Evolutionary conservation across 1,139 yeast genomes (phyloP).

Genomic region (Candida neerlandica): DNA sequence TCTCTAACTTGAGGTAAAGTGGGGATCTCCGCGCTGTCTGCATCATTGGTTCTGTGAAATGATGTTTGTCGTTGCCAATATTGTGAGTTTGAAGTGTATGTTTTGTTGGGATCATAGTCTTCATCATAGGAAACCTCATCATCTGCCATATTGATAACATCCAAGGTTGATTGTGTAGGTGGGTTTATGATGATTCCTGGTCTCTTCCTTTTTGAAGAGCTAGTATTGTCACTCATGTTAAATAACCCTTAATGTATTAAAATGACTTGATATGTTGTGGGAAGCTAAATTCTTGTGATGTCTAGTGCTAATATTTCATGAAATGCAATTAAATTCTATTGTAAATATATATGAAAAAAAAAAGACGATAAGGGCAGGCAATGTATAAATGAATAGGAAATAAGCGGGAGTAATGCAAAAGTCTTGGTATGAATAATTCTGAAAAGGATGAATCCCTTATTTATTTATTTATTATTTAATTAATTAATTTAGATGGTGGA

Average conservation of each 20-base stretch:
- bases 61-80: constrained; percentile 11
- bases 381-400: too few species aligned
- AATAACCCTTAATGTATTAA: neutral
- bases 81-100: constrained; percentile 11
- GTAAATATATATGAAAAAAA: neutral
- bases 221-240: constrained; percentile 2
- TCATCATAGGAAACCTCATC: constrained; percentile 12
- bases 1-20: constrained; percentile 8
- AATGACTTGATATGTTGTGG: neutral
- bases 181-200: constrained; percentile 9
- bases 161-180: constrained; percentile 8
- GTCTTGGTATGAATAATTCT: too few species aligned
- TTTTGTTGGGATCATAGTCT: constrained; percentile 16
- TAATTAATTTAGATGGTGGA: too few species aligned
- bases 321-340: too few species aligned
- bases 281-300: neutral
- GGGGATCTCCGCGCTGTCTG: constrained; percentile 6
- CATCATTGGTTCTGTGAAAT: neutral
- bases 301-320: neutral
- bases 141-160: neutral
- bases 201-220: neutral
- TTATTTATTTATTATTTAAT: too few species aligned
- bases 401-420: too few species aligned
- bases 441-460: too few species aligned
- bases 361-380: too few species aligned